Base-by-base conservation (phyloP, 2,329 filamentous ascomycete species). In the Xylaria polymorpha region DNA sequence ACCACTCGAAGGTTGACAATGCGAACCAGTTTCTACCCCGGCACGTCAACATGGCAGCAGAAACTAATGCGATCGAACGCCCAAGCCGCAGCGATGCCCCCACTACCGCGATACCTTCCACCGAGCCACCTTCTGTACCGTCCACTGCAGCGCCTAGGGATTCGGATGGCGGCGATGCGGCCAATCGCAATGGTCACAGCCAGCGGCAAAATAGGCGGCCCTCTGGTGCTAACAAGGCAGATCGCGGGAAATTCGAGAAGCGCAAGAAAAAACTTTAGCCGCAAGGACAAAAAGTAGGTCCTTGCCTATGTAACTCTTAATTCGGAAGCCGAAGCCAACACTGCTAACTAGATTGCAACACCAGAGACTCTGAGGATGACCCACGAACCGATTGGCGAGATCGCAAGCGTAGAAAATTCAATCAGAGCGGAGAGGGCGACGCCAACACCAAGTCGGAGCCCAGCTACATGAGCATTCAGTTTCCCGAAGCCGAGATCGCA, bases 401-500 rank as follows among this genome's bases (percentile, higher is more conserved):
- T 64, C 78, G 79, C n/a, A 90, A 90, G 78, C 85, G 87, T 46
- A 85, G 82, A 67, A 87, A 84, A 71, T 71, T 86, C 2, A 82
- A 83, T 61, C 75, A 74, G 18, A 76, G 76, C 29, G 74, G 68
- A 43, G 71, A 73, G 3, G 64, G 22, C 15, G 77, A 78, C 10
- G 75, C 75, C 32, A 75, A 78, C 10, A 75, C 75, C 32, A 75
- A 79, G 43, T 81, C 80, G 5, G 76, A 79, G 25, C 81, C 83
- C 3, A 87, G 89, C 68, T 88, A 90, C 71, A 84, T 84, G 82
- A 82, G 77, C 78, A 88, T 88, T 67, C 83, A 84, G 46, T 89
- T 89, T 74, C 82, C 83, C 63, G 87, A 92, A 75, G 94, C 96
- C 72, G 94, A 98, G 81, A 95, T 98, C 74, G 93, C 92, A 14